Conservation (phyloP, 1,284 basidiomycete genomes). For the Mycena sp. region DNA sequence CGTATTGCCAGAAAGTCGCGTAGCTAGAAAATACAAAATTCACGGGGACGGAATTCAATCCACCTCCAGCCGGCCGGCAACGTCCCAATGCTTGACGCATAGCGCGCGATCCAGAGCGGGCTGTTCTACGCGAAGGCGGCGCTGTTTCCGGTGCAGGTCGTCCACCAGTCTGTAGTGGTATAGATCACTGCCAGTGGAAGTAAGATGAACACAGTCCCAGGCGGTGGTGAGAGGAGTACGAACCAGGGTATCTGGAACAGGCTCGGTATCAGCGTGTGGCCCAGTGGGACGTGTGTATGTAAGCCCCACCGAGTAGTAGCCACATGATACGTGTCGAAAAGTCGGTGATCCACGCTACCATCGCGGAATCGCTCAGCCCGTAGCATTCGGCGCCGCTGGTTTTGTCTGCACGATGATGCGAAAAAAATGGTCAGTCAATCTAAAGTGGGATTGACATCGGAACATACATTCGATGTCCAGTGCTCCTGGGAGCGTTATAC, state of each 20-base stretch:
- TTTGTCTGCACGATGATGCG: constrained; percentile 60
- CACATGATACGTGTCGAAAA: constrained; percentile 71
- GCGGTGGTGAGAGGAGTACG: no score
- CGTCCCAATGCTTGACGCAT: constrained; percentile 55
- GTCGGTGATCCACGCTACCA: constrained; percentile 71
- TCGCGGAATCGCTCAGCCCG: constrained; percentile 57
- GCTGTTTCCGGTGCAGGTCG: constrained; percentile 67
- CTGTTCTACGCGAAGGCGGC: constrained; percentile 57
- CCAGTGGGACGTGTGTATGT: no score
- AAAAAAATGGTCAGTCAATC: constrained; percentile 2
- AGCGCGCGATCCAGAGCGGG: constrained; percentile 70
- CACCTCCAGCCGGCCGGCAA: constrained; percentile 67
- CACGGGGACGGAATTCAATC: no score
- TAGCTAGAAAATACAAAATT: no score
- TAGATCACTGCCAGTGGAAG: no score
- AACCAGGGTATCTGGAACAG: no score
- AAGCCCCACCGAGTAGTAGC: constrained; percentile 53
- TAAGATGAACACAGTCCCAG: no score
- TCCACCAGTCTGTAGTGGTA: constrained; percentile 75
- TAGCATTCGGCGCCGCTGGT: constrained; percentile 63
- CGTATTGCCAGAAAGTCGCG: no score
- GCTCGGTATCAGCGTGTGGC: no score
- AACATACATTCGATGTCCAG: constrained; percentile 68
- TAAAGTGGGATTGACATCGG: neutral
- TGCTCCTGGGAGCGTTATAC: constrained; percentile 71